Percentiles rank a stretch among this genome's conserved stretches.
Evolutionary conservation across 768 basidiomycete species (phyloP).

Genomic region (Boletellus emodensis): DNA sequence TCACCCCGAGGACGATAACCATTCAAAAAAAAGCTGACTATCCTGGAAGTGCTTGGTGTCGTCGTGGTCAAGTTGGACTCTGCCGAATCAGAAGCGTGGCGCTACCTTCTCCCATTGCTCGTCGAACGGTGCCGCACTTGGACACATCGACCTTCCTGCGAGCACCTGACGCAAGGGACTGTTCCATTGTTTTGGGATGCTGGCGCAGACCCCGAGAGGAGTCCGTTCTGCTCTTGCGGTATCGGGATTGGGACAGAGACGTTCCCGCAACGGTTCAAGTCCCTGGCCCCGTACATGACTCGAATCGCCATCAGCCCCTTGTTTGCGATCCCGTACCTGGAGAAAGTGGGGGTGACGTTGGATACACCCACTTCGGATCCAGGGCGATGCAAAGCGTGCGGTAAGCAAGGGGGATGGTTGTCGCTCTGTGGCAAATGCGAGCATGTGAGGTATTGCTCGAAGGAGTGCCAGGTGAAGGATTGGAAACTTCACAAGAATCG

Average conservation of each 20-base stretch:
- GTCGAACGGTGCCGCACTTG: conserved; percentile 54
- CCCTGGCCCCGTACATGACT: conserved; percentile 42
- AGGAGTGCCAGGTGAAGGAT: conserved; percentile 42
- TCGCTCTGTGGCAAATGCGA: conserved; percentile 37
- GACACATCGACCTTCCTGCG: conserved; percentile 45
- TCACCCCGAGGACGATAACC: conserved; percentile 34
- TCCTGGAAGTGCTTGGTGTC: conserved; percentile 11
- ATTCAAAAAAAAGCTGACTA: conserved; percentile 1
- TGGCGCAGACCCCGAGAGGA: conserved; percentile 30
- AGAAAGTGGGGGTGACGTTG: conserved; percentile 28
- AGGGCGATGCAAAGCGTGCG: conserved; percentile 19
- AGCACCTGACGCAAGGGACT: conserved; percentile 34
- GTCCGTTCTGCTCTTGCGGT: conserved; percentile 53
- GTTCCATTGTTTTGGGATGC: conserved; percentile 37
- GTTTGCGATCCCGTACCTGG: conserved; percentile 49
- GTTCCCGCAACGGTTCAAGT: conserved; percentile 37
- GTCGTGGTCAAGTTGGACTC: conserved; percentile 12
- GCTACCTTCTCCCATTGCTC: conserved; percentile 45
- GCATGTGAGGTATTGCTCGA: conserved; percentile 39
- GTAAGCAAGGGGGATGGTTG: conserved; percentile 22
- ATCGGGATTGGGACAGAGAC: conserved; percentile 42
- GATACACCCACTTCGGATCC: neutral
- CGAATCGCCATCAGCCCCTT: conserved; percentile 51
- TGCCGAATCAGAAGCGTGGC: conserved; percentile 39
- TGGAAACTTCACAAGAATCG: conserved; percentile 44